A percentile compares a stretch with the other conserved stretches of the same genome.
Conservation (phyloP, 2,329 filamentous ascomycete genomes). For the Ilyonectria destructans region DNA sequence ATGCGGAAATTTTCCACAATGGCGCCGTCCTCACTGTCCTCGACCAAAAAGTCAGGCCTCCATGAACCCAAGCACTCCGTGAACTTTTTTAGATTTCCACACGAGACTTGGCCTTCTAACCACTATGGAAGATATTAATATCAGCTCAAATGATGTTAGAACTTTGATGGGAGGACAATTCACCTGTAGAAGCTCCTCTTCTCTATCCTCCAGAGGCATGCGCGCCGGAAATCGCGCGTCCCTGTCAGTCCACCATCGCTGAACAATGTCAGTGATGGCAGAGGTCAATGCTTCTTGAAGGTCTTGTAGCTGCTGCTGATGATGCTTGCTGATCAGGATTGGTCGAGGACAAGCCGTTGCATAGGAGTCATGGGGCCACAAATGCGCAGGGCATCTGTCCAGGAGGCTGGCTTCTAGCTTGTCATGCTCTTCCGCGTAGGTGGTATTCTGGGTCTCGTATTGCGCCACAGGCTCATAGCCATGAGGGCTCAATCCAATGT, state of each 20-base stretch:
- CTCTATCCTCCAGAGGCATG: constrained; percentile 54
- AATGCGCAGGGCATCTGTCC: constrained; percentile 41
- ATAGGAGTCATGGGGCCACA: constrained; percentile 53
- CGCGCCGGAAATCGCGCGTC: constrained; percentile 51
- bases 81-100: constrained; percentile 46
- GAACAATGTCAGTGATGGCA: constrained; percentile 56
- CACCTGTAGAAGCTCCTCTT: constrained; percentile 52
- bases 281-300: constrained; percentile 52
- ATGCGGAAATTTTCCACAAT: constrained; percentile 51
- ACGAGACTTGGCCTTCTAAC: constrained; percentile 48
- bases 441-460: background rate
- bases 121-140: constrained; percentile 42
- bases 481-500: constrained; percentile 25
- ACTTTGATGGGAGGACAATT: background rate
- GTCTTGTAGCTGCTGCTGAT: constrained; percentile 49
- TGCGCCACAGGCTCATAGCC: constrained; percentile 26
- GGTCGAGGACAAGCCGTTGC: constrained; percentile 52
- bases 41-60: constrained; percentile 60
- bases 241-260: constrained; percentile 57
- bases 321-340: constrained; percentile 52
- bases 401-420: constrained; percentile 39
- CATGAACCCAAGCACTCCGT: constrained; percentile 52
- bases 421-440: constrained; percentile 41
- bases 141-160: background rate
- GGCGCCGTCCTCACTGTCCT: constrained; percentile 38